Percentiles rank a stretch among this genome's conserved stretches.
Conservation (phyloP, 306 rosid genomes). For the Vachellia collinsii region DNA sequence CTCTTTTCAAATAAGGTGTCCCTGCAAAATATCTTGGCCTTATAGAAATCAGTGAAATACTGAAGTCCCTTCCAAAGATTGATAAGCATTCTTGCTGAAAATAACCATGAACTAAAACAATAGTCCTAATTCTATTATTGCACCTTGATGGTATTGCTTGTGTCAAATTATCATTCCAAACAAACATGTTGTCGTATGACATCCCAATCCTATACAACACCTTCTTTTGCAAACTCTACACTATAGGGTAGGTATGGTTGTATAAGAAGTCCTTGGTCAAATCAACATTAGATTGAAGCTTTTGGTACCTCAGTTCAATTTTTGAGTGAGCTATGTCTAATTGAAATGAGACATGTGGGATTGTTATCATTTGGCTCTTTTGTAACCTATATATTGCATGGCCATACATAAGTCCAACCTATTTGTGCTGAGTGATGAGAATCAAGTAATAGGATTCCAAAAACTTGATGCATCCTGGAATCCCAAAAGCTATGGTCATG, state of each 20-base stretch:
- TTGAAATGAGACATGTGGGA: constrained; percentile 85
- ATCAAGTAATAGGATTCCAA: constrained; percentile 91
- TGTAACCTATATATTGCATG: constrained; percentile 84
- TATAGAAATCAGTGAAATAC: constrained; percentile 81
- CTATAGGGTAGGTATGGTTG: constrained; percentile 92
- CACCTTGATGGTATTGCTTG: constrained; percentile 86
- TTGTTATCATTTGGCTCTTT: constrained; percentile 78
- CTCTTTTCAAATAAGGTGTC: constrained; percentile 97
- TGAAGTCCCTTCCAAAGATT: constrained; percentile 90
- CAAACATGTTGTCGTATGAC: constrained; percentile 88
- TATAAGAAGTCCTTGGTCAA: constrained; percentile 96
- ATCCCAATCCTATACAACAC: constrained; percentile 61
- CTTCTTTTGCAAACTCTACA: constrained; percentile 92
- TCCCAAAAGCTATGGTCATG: constrained; percentile 75
- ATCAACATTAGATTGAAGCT: constrained; percentile 85
- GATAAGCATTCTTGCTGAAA: constrained; percentile 89
- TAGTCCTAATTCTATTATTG: constrained; percentile 87
- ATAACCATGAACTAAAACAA: constrained; percentile 95
- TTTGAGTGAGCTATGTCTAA: constrained; percentile 86
- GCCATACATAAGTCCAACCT: constrained; percentile 85
- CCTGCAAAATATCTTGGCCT: constrained; percentile 99
- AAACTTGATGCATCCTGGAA: constrained; percentile 92
- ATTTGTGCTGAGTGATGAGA: constrained; percentile 84
- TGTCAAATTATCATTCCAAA: constrained; percentile 93
- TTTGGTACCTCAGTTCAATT: constrained; percentile 89